Conservation (phyloP, 1,139 yeast genomes). For the Zygoascus sp. region DNA sequence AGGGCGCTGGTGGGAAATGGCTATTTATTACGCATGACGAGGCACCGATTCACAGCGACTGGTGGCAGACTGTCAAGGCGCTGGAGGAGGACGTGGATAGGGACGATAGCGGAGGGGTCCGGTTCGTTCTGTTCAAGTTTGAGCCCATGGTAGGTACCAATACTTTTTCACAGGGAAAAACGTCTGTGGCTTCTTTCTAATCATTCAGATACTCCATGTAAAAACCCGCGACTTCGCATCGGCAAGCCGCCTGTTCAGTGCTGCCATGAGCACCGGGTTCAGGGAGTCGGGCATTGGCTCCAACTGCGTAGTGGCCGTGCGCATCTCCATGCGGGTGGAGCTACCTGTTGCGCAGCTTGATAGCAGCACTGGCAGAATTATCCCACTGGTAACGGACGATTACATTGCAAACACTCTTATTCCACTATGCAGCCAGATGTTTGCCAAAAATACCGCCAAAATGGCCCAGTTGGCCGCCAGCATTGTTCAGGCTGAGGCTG, state of each 20-base stretch:
- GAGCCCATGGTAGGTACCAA: conserved; percentile 54
- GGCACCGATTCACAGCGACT: conserved; percentile 40
- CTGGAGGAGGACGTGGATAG: conserved; percentile 8
- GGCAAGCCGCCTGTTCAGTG: conserved; percentile 60
- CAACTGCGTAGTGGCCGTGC: conserved; percentile 70
- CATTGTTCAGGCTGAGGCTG: conserved; percentile 1
- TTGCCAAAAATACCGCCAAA: conserved; percentile 57
- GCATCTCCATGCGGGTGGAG: conserved; percentile 67
- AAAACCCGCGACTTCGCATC: conserved; percentile 59
- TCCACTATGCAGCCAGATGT: conserved; percentile 48
- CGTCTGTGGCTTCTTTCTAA: background rate
- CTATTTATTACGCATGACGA: conserved; percentile 72
- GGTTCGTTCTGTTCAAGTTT: conserved; percentile 62
- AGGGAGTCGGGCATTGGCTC: conserved; percentile 84
- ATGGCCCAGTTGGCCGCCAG: conserved; percentile 33
- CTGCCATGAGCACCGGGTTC: conserved; percentile 81
- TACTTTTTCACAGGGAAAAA: background rate
- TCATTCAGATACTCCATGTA: conserved; percentile 57
- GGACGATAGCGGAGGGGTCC: conserved; percentile 7
- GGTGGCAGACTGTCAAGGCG: conserved; percentile 41
- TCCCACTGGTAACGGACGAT: conserved; percentile 45
- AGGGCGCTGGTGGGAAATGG: conserved; percentile 84
- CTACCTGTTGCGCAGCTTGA: conserved; percentile 61
- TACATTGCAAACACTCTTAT: conserved; percentile 48
- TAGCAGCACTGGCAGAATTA: conserved; percentile 26